Evolutionary conservation across 169 alveolate genomes (phyloP), one percentile per base, ranked within the genome.

Genomic region (Haemoproteus tartakovskyi): DNA sequence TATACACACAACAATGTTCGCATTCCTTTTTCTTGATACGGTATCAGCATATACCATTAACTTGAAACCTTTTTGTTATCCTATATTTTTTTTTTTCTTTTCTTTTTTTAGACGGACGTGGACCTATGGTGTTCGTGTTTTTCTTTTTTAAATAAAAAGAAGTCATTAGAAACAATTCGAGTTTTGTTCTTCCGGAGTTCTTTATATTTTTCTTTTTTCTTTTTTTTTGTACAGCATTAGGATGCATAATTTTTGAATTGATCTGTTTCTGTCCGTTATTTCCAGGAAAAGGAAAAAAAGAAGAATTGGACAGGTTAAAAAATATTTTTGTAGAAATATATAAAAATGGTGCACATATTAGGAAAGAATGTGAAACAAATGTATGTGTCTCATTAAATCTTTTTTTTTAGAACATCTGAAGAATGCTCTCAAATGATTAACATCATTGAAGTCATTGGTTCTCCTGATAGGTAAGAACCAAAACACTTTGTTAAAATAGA

Each of bases 351-450:
- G n/a, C n/a, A n/a, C n/a, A n/a, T n/a, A n/a, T n/a, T n/a, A n/a
- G n/a, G n/a, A n/a, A n/a, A n/a, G n/a, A n/a, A n/a, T n/a, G n/a
- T n/a, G n/a, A n/a, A n/a, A n/a, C n/a, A n/a, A n/a, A n/a, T n/a
- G n/a, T n/a, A n/a, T n/a, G n/a, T n/a, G n/a, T n/a, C n/a, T n/a
- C n/a, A n/a, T n/a, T n/a, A n/a, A n/a, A n/a, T 6, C 16, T 2
- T 2, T 19, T 37, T 40, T 3, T 33, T 52, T 26, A 67, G 82
- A 46, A 40, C 26, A 27, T 67, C 82, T 29, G 82, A 67, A 52
- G 82, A 67, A 47, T 67, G 82, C 41, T 67, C 82, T n/a, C 82
- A 67, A 33, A 67, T 67, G 18, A 52, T 67, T 52, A 67, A 67
- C 41, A 38, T 67, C 27, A 67, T 67, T 52, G 82, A 67, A 27